Evolutionary conservation across 371 early-diverging fungal species (phyloP), one percentile per base, ranked within the genome.

Genomic region (Saksenaea vasiformis): DNA sequence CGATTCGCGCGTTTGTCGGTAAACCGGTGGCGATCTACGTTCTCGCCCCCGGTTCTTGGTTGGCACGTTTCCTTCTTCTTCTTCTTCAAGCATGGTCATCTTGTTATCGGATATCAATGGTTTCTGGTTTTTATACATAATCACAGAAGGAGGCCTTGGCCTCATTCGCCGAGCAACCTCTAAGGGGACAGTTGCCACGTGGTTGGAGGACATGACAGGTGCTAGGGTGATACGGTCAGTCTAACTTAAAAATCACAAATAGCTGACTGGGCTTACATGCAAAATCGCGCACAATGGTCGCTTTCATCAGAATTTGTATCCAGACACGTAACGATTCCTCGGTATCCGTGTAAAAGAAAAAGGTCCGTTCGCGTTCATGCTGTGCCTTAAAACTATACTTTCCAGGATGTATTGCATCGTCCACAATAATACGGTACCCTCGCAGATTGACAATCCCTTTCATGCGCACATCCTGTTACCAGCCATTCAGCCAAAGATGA

Each of bases 321-420:
- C 88, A 90, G 1, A 70, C 67, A 31, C 70, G 80, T 71, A 82
- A 76, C 15, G 70, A 76, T 0, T 65, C 63, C 13, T 79, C 77
- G 19, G 78, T 74, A 38, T 88, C 87, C 0, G 84, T 82, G 61
- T 84, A 86, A 57, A 90, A 87, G 60, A 70, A 83, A 74, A 85
- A 84, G 36, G 83, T 81, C 24, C 87, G 80, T 38, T 83, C 77
- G 1, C 74, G 69, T 15, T 82, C 84, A 61, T 87, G 89, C 5
- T 83, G 81, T n/a, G 83, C 82, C 56, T 85, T 86, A 69, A 89
- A 89, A 39, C 85, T 83, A 61, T 86, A 89, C 57, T 87, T 85
- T 34, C 87, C 87, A 11, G 82, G 74, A 35, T 77, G 78, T 43
- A 86, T 82, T 27, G 85, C 79, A 39, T 85, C 85, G 64, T 89